Percentiles rank a stretch among this genome's conserved stretches.
Evolutionary conservation across 805 yeast species (phyloP).

Genomic region (Peterozyma xylosa): DNA sequence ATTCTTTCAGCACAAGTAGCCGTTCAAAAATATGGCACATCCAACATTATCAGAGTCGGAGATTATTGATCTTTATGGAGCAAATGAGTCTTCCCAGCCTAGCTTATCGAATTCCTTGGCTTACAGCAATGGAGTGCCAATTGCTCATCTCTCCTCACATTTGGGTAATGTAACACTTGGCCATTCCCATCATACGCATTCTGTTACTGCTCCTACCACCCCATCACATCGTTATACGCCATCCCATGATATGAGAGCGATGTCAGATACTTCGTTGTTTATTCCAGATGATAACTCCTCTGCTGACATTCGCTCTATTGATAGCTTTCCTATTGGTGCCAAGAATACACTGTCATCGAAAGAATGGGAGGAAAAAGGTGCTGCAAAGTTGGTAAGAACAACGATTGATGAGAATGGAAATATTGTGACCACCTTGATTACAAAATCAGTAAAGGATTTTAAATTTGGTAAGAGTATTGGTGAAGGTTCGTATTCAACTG

Average conservation of each 20-base stretch:
- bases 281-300: constrained; percentile 4
- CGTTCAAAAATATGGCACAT: too few relatives aligned
- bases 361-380: constrained; percentile 53
- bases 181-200: not conserved
- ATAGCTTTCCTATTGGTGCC: constrained; percentile 6
- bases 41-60: too few relatives aligned
- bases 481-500: constrained; percentile 95
- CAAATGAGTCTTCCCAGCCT: too few relatives aligned
- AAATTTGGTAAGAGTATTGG: constrained; percentile 84
- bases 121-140: constrained; percentile 1
- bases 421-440: constrained; percentile 40
- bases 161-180: constrained; percentile 3
- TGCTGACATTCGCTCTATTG: not conserved
- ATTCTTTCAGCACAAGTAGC: too few relatives aligned
- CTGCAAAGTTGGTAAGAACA: constrained; percentile 45
- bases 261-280: constrained; percentile 8
- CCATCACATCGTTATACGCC: constrained; percentile 1
- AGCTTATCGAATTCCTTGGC: too few relatives aligned
- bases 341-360: constrained; percentile 18
- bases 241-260: constrained; percentile 6
- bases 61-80: too few relatives aligned
- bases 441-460: constrained; percentile 68
- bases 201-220: constrained; percentile 3
- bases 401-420: constrained; percentile 39
- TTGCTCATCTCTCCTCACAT: constrained; percentile 6